These are phyloP conservation scores for Amanita polypyramis DNA, from an alignment of 768 basidiomycete species.

Conservation along the genomic window DNA sequence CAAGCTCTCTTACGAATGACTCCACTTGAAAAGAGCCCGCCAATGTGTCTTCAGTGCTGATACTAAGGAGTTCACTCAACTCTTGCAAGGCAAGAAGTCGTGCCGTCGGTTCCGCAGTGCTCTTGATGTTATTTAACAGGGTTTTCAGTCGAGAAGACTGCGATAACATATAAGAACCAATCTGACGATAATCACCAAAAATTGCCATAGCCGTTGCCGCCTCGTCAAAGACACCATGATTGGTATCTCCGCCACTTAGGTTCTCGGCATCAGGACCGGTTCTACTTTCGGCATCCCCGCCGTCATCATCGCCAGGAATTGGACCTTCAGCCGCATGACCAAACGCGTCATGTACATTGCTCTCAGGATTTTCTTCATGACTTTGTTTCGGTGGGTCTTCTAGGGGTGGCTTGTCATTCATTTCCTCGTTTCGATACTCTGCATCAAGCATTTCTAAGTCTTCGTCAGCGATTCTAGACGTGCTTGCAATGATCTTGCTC, in stretches of 20 bases:
- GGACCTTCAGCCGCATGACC: slow-evolving; percentile 33
- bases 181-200: slow-evolving; percentile 78
- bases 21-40: slow-evolving; percentile 95
- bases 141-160: slow-evolving; percentile 82
- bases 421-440: slow-evolving; percentile 21
- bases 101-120: slow-evolving; percentile 73
- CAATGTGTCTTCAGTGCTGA: slow-evolving; percentile 95
- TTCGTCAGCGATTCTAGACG: slow-evolving; percentile 57
- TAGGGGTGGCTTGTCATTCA: slow-evolving; percentile 14
- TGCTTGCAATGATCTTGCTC: slow-evolving; percentile 48
- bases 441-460: slow-evolving; percentile 73
- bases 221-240: slow-evolving; percentile 53
- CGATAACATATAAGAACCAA: slow-evolving; percentile 90
- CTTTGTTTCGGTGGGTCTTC: slow-evolving; percentile 19
- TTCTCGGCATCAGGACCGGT: slow-evolving; percentile 26
- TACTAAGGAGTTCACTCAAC: slow-evolving; percentile 86
- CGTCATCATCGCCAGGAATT: slow-evolving; percentile 27
- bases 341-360: slow-evolving; percentile 31
- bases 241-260: slow-evolving; percentile 29
- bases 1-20: slow-evolving; percentile 83
- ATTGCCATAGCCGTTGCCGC: slow-evolving; percentile 65
- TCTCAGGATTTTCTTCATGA: slow-evolving; percentile 13
- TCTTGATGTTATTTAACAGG: slow-evolving; percentile 82
- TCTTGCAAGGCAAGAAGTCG: slow-evolving; percentile 89
- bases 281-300: slow-evolving; percentile 34